Base-by-base conservation (phyloP, 2,329 filamentous ascomycete species). In the Monosporascus sp. region DNA sequence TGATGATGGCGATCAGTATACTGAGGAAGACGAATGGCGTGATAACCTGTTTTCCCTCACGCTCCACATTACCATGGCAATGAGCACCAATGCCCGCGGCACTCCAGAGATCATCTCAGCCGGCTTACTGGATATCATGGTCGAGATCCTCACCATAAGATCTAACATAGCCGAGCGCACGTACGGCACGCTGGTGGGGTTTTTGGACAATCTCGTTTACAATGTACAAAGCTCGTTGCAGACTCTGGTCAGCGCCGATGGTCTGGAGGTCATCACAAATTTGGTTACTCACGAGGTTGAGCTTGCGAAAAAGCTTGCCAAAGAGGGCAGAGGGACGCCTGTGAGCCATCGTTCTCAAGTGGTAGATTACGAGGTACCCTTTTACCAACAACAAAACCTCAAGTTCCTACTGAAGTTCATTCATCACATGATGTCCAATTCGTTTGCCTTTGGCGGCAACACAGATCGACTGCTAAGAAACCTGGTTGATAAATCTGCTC, bases 371-470 rank as follows among this genome's bases (percentile, higher is more conserved):
- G 82, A 90, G 63, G 91, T 97, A 50, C 90, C 92, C 0, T 97
- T 90, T 68, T 90, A 91, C 67, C 88, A 96, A 61, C 94, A 97
- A 67, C 90, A 96, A 68, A 93, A 90, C 18, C 78, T 99, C 31
- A 92, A 95, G 65, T 95, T 90, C 84, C 77, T 97, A 45, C 87
- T 99, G 70, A 97, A 96, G 69, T 96, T 97, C 66, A 88, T 96
- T 57, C 92, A 96, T 62, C 92, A 97, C 68, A 87, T 97, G 74
- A 96, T 97, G 87, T 88, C 72, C 70, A 95, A 79, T 79, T 86
- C 75, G 68, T 84, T 79, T 58, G 76, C 76, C 38, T 81, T 79
- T 57, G 80, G 89, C 52, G 89, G 88, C 53, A 94, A 92, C 54
- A 93, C 92, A 52, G 94, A 97, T 67, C 87, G 94, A 37, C 76